Evolutionary conservation across 495 filamentous ascomycete genomes (phyloP).

Genomic region (Evansstolkia leycettana): DNA sequence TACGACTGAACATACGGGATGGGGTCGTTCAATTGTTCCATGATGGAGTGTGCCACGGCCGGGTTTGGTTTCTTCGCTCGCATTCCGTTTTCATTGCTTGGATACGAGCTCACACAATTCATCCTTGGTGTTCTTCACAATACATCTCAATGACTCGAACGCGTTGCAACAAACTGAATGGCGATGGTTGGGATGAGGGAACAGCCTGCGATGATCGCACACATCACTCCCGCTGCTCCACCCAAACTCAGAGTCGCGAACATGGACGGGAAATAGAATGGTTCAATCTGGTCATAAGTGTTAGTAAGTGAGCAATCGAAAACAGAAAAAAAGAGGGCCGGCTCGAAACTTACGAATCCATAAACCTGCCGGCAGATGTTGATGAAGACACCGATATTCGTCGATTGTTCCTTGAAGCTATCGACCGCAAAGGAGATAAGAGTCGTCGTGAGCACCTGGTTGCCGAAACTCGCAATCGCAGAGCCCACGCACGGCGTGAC

Average conservation of each 20-base stretch:
- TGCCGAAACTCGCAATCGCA: slow-evolving; percentile 22
- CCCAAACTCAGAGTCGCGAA: slow-evolving; percentile 15
- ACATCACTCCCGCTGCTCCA: slow-evolving; percentile 20
- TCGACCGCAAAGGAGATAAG: slow-evolving; percentile 20
- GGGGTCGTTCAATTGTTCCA: too few species aligned
- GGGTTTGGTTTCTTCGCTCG: too few species aligned
- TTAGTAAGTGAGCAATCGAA: too few species aligned
- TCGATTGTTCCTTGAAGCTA: slow-evolving; percentile 13
- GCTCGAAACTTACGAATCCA: too few species aligned
- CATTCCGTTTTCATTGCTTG: too few species aligned
- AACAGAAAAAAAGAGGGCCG: slow-evolving; percentile 7
- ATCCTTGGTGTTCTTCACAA: too few species aligned
- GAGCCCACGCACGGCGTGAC: slow-evolving; percentile 21
- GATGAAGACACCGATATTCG: slow-evolving; percentile 19
- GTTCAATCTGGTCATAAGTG: too few species aligned
- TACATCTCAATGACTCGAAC: too few species aligned
- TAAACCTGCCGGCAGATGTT: slow-evolving; percentile 21
- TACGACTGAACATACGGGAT: too few species aligned
- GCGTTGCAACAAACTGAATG: too few species aligned
- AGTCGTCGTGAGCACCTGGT: slow-evolving; percentile 22
- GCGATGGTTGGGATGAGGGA: slow-evolving; percentile 14
- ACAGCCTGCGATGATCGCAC: slow-evolving; percentile 14
- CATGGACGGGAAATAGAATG: slow-evolving; percentile 23
- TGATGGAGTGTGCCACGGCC: too few species aligned
- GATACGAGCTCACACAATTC: too few species aligned